Conservation (phyloP, 169 alveolate genomes). For the Toxoplasma gondii region DNA sequence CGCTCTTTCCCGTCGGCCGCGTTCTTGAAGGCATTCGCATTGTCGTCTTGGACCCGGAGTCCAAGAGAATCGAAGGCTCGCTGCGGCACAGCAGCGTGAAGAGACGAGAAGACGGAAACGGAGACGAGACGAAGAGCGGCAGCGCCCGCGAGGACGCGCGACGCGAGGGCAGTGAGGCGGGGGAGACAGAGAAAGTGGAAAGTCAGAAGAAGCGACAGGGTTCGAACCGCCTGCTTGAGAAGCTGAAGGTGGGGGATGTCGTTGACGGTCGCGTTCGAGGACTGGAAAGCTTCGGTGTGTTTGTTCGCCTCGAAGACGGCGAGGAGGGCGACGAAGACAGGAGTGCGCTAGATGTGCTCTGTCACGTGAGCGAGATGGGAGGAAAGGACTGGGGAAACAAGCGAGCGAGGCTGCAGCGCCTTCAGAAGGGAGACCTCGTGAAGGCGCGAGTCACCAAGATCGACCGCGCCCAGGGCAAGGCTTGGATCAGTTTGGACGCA, state of each 20-base stretch:
- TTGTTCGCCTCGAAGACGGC: constrained; percentile 24
- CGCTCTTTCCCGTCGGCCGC: constrained; percentile 34
- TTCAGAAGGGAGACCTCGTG: constrained; percentile 46
- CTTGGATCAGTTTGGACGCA: not conserved
- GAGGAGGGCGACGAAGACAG: not conserved
- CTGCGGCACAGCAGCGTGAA: constrained; percentile 5
- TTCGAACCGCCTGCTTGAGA: constrained; percentile 24
- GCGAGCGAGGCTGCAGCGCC: not conserved
- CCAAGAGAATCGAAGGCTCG: constrained; percentile 42
- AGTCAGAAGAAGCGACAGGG: not conserved
- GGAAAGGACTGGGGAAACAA: constrained; percentile 1
- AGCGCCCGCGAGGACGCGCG: not conserved
- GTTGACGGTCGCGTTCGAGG: constrained; percentile 38
- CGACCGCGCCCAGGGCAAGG: not conserved
- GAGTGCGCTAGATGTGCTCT: constrained; percentile 10
- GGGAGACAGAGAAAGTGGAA: not conserved
- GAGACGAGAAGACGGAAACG: constrained; percentile 11
- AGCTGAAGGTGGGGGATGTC: constrained; percentile 22
- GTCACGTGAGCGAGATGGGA: constrained; percentile 33
- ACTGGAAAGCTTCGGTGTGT: constrained; percentile 37
- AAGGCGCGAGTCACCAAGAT: constrained; percentile 26
- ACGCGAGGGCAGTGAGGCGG: not conserved
- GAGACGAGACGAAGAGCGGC: not conserved
- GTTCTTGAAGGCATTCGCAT: not conserved
- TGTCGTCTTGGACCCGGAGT: not conserved